Evolutionary conservation across 1,139 yeast genomes (phyloP).

Genomic region (Hyphopichia khmerensis): DNA sequence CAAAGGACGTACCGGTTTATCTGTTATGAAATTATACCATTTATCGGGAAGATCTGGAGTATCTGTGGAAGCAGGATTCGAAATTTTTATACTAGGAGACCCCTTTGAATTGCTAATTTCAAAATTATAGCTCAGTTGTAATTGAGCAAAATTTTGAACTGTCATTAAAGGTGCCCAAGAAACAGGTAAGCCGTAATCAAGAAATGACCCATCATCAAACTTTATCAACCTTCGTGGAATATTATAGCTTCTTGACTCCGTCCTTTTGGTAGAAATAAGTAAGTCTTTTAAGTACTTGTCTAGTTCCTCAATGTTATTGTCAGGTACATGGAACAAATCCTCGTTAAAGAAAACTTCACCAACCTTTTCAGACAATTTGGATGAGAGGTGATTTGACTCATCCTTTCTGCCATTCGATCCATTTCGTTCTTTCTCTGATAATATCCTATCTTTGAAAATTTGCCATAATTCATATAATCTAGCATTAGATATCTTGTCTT

Average conservation of each 20-base stretch:
- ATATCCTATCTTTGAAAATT: constrained; percentile 31
- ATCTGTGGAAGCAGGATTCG: constrained; percentile 9
- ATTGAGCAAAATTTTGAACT: constrained; percentile 18
- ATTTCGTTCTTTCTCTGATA: constrained; percentile 7
- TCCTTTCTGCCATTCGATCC: constrained; percentile 1
- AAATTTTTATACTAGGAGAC: constrained; percentile 26
- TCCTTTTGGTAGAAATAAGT: constrained; percentile 19
- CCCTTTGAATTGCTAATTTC: constrained; percentile 27
- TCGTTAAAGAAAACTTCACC: constrained; percentile 20
- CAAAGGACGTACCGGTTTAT: constrained; percentile 30
- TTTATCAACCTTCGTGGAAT: constrained; percentile 27
- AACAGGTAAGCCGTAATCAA: constrained; percentile 37
- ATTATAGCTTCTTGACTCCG: constrained; percentile 20
- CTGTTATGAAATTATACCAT: constrained; percentile 35
- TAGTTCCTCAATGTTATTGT: constrained; percentile 21
- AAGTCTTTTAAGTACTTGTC: constrained; percentile 26
- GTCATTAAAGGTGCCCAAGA: constrained; percentile 42
- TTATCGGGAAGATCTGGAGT: constrained; percentile 7
- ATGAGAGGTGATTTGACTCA: constrained; percentile 2
- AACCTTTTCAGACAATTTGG: constrained; percentile 9
- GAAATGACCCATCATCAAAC: constrained; percentile 21
- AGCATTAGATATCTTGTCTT: constrained; percentile 21
- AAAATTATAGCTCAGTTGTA: constrained; percentile 23
- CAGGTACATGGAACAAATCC: constrained; percentile 16
- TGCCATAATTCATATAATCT: constrained; percentile 33